Evolutionary conservation across 78 protist species (phyloP).

Genomic region (Pigoraptor vietnamica): DNA sequence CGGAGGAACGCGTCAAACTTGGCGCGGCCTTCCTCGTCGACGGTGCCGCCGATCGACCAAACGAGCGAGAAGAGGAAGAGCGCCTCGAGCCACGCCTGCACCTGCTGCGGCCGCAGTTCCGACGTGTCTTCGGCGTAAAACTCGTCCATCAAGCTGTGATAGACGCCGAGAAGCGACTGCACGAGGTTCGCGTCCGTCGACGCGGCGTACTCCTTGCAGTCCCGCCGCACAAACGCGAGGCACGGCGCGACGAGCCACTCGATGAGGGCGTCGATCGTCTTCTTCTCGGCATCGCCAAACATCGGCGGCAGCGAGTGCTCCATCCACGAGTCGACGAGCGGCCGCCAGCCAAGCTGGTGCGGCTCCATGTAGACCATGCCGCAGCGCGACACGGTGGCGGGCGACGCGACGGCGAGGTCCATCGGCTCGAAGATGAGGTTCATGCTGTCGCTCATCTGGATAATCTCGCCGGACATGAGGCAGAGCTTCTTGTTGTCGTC

Average conservation of each 20-base stretch:
- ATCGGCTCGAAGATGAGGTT: conserved; percentile 61
- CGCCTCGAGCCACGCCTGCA: neutral
- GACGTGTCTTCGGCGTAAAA: neutral
- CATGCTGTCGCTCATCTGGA: conserved; percentile 39
- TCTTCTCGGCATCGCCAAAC: neutral
- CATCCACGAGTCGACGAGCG: conserved; percentile 16
- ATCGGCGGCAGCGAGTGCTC: neutral
- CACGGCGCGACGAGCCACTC: conserved; percentile 21
- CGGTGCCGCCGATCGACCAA: conserved; percentile 16
- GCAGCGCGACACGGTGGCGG: conserved; percentile 74
- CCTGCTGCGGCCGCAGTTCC: neutral
- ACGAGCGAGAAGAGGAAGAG: neutral
- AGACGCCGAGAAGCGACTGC: neutral
- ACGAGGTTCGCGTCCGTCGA: conserved; percentile 16
- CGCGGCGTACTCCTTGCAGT: neutral
- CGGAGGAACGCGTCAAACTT: conserved; percentile 44
- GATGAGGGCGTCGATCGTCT: neutral
- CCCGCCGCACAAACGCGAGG: conserved; percentile 13
- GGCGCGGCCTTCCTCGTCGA: conserved; percentile 15
- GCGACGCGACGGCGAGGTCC: conserved; percentile 64
- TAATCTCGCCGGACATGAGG: conserved; percentile 62
- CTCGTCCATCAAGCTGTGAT: neutral
- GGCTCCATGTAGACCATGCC: conserved; percentile 73
- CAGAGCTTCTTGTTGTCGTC: conserved; percentile 84
- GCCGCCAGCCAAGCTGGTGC: conserved; percentile 39